These are phyloP conservation scores for Puccinia brachypodii DNA, from an alignment of 1,284 basidiomycete species.

Conservation along the genomic window DNA sequence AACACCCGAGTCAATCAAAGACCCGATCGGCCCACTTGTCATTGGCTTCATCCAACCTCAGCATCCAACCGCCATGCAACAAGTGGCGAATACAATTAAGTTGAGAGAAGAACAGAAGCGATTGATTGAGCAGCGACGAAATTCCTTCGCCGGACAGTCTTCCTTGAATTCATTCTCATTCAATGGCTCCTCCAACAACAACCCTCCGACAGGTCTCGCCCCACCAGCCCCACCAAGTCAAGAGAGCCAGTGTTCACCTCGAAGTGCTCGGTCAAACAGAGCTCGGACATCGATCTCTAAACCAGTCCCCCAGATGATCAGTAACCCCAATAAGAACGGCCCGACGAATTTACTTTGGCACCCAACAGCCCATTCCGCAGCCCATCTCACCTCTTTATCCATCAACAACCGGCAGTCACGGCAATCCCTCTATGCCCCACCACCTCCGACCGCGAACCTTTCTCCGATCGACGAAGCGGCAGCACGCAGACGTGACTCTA, in stretches of 20 bases:
- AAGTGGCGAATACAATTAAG: conserved; percentile 44
- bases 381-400: not conserved
- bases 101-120: conserved; percentile 46
- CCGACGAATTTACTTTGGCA: not conserved
- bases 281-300: conserved; percentile 26
- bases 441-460: not conserved
- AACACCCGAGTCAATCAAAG: not conserved
- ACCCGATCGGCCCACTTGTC: conserved; percentile 18
- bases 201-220: not conserved
- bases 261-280: not conserved
- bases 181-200: not conserved
- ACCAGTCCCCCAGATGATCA: not conserved
- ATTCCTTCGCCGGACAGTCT: conserved; percentile 44
- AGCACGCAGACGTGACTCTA: not conserved
- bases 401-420: not conserved
- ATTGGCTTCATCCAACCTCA: conserved; percentile 37
- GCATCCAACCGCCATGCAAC: conserved; percentile 27
- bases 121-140: conserved; percentile 42
- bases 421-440: not conserved
- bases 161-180: conserved; percentile 21
- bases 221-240: not conserved
- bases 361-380: not conserved
- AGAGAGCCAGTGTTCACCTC: conserved; percentile 1
- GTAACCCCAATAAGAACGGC: not conserved
- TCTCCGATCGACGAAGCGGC: conserved; percentile 6